Evolutionary conservation across 2,329 filamentous ascomycete genomes (phyloP).

Genomic region (Pestalotiopsis fici): DNA sequence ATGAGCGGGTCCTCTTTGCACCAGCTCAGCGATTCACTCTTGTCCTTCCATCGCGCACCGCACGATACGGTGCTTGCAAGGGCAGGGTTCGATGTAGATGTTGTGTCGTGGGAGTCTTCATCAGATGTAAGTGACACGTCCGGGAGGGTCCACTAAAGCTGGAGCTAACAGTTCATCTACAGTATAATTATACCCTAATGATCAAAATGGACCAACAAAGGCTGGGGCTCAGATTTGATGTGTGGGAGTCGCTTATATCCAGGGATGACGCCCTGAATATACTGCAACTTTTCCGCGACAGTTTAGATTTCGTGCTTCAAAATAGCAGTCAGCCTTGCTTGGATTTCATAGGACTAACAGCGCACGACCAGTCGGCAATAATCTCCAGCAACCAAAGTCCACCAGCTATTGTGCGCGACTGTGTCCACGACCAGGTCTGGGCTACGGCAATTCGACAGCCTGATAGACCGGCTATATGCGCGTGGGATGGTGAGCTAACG

Average conservation of each 20-base stretch:
- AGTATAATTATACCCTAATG: neutral
- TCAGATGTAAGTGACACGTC: conserved; percentile 6
- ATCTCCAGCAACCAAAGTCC: neutral
- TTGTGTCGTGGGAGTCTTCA: conserved; percentile 5
- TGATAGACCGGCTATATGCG: neutral
- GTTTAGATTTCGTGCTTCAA: neutral
- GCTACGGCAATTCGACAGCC: neutral
- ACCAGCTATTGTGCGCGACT: neutral
- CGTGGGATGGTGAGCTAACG: conserved; percentile 7
- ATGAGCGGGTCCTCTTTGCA: neutral
- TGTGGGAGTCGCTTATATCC: neutral
- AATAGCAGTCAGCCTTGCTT: neutral
- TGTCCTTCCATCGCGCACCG: conserved; percentile 1
- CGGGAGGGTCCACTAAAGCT: too few species aligned
- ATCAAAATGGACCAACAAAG: neutral
- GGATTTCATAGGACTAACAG: neutral
- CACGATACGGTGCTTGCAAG: neutral
- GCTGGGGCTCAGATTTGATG: neutral
- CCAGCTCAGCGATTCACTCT: neutral
- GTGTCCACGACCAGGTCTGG: conserved; percentile 1
- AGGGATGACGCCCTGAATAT: neutral
- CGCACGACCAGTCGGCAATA: neutral
- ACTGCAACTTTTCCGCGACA: conserved; percentile 1
- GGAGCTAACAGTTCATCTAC: too few species aligned
- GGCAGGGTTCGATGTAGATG: conserved; percentile 1